Base-by-base conservation (phyloP, 176 grass and related monocot species). In the Oropetium thomaeum region DNA sequence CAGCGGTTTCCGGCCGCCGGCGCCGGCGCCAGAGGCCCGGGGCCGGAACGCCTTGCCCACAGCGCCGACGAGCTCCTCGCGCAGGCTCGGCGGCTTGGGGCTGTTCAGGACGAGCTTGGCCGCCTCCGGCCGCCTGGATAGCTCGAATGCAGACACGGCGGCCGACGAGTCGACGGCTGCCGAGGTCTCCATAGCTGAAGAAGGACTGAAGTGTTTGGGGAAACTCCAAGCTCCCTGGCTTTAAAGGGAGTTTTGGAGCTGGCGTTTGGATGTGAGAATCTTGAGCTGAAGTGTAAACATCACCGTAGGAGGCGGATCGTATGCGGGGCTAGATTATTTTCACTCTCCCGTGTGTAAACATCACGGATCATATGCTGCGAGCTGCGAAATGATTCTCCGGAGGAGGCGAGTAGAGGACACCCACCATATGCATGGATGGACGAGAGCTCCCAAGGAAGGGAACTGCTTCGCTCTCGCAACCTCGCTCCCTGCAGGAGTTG, bases 141-240 rank as follows among this genome's bases (percentile, higher is more conserved):
- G 74, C 9, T 74, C 85, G 62, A 87, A 87, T 78, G 75, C 27
- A 11, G 68, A 20, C 68, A 73, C 53, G 31, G 67, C 43, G 11
- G 49, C 42, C 2, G 78, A 27, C 49, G 74, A 52, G 42, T 71
- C 77, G 22, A 44, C 73, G 25, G 41, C 67, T 17, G 85, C 61
- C 8, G 22, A 39, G 0, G 44, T 26, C 53, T 83, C 73, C 81
- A 83, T 54, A 8, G 49, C 10, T 37, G 7, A 12, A 30, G 33
- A 10, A 10, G 4, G 1, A 64, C 44, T 89, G 90, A 92, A 92
- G 90, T 93, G 90, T 89, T 84, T 89, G 87, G 90, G 74, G 11
- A 52, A 93, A 89, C 90, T 87, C 87, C 30, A 16, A 37, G 74
- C 28, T 67, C 6, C 42, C 19, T 55, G 79, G 58, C 16, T 70